phyloP scores from a whole-genome alignment of 495 filamentous ascomycete genomes.

The Parmelia sp. region DNA sequence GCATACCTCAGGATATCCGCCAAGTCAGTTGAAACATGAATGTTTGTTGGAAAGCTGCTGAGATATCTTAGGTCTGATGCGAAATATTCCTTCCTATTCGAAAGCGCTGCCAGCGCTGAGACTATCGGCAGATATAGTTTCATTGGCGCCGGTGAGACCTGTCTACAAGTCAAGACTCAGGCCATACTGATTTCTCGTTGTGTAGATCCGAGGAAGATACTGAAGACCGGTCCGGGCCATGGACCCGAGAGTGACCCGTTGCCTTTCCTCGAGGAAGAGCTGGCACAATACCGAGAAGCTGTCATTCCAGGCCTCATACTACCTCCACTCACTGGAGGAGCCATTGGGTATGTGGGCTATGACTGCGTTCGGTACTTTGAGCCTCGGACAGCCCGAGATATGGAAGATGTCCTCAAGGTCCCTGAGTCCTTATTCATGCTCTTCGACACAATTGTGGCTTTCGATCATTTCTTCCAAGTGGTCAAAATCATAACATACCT shows the following conservation, averaged over 20 bases:
- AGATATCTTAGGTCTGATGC: slow-evolving; percentile 14
- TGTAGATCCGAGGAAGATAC: slow-evolving; percentile 70
- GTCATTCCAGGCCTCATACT: slow-evolving; percentile 72
- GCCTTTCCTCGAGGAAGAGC: slow-evolving; percentile 69
- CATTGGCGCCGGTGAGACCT: slow-evolving; percentile 64
- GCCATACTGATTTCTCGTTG: background rate
- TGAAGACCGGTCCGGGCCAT: slow-evolving; percentile 84
- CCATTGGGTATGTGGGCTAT: slow-evolving; percentile 93
- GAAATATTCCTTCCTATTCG: slow-evolving; percentile 66
- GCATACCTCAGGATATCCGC: slow-evolving; percentile 85
- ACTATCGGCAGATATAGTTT: slow-evolving; percentile 92
- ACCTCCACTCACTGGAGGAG: slow-evolving; percentile 81
- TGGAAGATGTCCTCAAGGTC: slow-evolving; percentile 81
- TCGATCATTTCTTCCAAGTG: slow-evolving; percentile 88
- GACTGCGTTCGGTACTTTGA: slow-evolving; percentile 98
- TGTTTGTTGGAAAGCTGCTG: background rate
- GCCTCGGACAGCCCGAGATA: slow-evolving; percentile 76
- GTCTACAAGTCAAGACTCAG: slow-evolving; percentile 15
- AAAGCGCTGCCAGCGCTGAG: slow-evolving; percentile 86
- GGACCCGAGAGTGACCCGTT: slow-evolving; percentile 77
- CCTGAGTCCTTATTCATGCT: slow-evolving; percentile 97
- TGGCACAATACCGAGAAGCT: slow-evolving; percentile 68
- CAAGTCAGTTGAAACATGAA: slow-evolving; percentile 47
- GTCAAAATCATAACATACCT: slow-evolving; percentile 92
- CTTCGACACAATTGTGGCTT: slow-evolving; percentile 89